Evolutionary conservation across 805 yeast species (phyloP).

Genomic region (Candida ascalaphidarum): DNA sequence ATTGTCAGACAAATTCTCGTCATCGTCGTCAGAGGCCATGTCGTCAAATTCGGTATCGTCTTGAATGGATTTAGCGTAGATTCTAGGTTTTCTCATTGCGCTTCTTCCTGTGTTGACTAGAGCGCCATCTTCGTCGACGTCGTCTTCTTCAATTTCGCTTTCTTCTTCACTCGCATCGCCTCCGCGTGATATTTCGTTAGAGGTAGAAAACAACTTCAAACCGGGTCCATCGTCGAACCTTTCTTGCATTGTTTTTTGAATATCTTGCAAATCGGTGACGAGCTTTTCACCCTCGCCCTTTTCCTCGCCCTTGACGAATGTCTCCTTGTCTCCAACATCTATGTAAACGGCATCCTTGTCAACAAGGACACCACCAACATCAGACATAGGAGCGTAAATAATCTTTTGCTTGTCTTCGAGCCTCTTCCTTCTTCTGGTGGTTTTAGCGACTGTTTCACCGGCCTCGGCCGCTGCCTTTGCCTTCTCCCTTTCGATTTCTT

Average conservation of each 20-base stretch:
- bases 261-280: constrained; percentile 75
- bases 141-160: constrained; percentile 21
- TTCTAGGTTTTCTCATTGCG: constrained; percentile 46
- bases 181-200: constrained; percentile 36
- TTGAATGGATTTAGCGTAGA: constrained; percentile 44
- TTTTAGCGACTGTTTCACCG: constrained; percentile 45
- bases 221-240: constrained; percentile 58
- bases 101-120: constrained; percentile 52
- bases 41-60: constrained; percentile 39
- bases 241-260: constrained; percentile 50
- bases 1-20: constrained; percentile 26
- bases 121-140: constrained; percentile 22
- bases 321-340: constrained; percentile 55
- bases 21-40: constrained; percentile 30
- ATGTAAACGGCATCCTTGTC: constrained; percentile 97
- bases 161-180: constrained; percentile 23
- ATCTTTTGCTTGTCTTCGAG: constrained; percentile 90
- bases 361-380: constrained; percentile 96
- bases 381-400: constrained; percentile 98
- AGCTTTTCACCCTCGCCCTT: constrained; percentile 80
- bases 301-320: constrained; percentile 57
- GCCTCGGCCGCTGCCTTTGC: constrained; percentile 56
- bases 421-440: constrained; percentile 69
- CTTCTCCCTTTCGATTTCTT: constrained; percentile 70
- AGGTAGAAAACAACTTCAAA: constrained; percentile 61